Base-by-base conservation (phyloP, 2,329 filamentous ascomycete genomes). In the Xylariaceae sp. region DNA sequence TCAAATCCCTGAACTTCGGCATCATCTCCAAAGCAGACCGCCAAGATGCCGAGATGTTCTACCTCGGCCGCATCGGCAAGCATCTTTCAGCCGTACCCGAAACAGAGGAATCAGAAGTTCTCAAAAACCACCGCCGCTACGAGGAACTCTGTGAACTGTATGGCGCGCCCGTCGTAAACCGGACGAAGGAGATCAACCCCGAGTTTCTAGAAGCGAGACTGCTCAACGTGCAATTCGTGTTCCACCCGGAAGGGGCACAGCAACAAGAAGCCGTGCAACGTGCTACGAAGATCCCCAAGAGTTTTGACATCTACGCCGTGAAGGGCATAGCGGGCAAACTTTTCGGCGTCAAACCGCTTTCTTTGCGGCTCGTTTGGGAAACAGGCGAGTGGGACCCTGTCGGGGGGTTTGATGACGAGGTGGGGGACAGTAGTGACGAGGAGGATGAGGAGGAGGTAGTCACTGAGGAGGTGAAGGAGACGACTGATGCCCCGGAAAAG, bases 301-400 rank as follows among this genome's bases (percentile, higher is more conserved):
- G 87, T 0, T 88, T 89, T 68, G 88, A 92, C 66, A 84, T 92
- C 4, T 97, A 97, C 68, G 82, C 86, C 2, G 82, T 96, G 13
- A 89, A 94, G 70, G 89, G 90, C 0, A 79, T 95, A 7, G 87
- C 90, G 0, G 88, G 87, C 0, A 86, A 83, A 64, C 72, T 88
- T n/a, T 90, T 95, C 68, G 78, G 75, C 0, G 66, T 89, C 9
- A 74, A 80, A 51, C 88, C 91, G 0, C 78, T 90, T 63, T 75
- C 75, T 48, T 76, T 93, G 61, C 81, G 79, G 47, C 73, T 97
- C 53, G 76, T 94, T 0, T 96, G 90, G 88, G 91, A 96, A 76
- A 96, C 92, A 7, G 90, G 90, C 17, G 92, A 97, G 73, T 90
- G 88, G 85, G 91, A 96, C 72, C 90, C 90, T 0, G 86, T 91